Percentiles rank a stretch among this genome's conserved stretches.
phyloP scores from a whole-genome alignment of 192 early-diverging fungal species.

The Pilaira anomala region DNA sequence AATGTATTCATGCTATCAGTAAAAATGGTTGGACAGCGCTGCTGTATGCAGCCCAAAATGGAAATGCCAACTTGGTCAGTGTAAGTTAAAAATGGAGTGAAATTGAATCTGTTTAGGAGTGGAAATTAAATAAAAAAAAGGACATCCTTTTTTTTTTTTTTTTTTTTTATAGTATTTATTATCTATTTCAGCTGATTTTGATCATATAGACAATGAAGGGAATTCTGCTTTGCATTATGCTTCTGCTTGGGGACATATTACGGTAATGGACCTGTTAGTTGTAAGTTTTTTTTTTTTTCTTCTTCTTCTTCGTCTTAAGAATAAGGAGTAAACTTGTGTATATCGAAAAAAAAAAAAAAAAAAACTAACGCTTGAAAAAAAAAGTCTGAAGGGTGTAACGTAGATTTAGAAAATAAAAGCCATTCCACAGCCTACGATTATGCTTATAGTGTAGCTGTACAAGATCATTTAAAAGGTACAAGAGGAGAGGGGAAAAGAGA shows the following conservation, averaged over 20 bases:
- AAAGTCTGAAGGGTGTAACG: constrained; percentile 30
- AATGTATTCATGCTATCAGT: constrained; percentile 38
- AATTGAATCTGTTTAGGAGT: too few species aligned
- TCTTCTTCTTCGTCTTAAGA: too few species aligned
- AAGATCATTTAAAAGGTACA: constrained; percentile 32
- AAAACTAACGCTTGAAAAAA: too few species aligned
- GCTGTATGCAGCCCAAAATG: constrained; percentile 38
- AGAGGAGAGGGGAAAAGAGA: too few species aligned
- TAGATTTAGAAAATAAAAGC: constrained; percentile 27
- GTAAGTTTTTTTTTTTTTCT: too few species aligned
- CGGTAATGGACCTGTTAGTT: constrained; percentile 33
- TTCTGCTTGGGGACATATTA: constrained; percentile 35
- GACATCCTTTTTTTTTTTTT: too few species aligned
- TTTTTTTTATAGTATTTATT: constrained; percentile 37
- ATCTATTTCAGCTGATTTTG: constrained; percentile 34
- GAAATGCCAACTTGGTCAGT: constrained; percentile 36
- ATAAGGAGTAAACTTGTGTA: too few species aligned
- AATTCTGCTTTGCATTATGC: constrained; percentile 42
- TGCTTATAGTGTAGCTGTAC: constrained; percentile 27
- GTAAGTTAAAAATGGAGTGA: too few species aligned
- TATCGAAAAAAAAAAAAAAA: too few species aligned
- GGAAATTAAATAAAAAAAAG: too few species aligned
- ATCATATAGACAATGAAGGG: constrained; percentile 41
- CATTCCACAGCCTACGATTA: constrained; percentile 30
- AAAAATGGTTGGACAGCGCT: constrained; percentile 34